A percentile compares a stretch with the other conserved stretches of the same genome.
Conservation (phyloP, 2,329 filamentous ascomycete genomes). For the Fusarium algeriense region DNA sequence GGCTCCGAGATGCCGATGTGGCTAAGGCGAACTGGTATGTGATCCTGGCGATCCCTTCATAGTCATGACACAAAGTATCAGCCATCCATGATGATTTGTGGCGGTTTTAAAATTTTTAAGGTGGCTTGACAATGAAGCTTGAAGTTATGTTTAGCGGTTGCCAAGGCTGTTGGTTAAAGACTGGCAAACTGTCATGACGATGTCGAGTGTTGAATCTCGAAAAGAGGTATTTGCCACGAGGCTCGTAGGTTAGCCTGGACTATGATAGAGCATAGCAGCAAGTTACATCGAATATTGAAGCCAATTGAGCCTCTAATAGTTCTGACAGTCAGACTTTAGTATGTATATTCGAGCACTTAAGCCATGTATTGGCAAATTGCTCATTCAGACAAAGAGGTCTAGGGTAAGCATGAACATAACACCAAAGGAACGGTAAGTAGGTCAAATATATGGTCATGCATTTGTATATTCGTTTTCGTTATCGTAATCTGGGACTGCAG, state of each 20-base stretch:
- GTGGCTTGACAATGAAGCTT: neutral
- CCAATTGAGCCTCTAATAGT: too few species aligned
- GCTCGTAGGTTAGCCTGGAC: too few species aligned
- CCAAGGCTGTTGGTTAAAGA: neutral
- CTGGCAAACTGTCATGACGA: neutral
- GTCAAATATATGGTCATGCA: constrained; percentile 11
- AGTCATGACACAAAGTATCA: constrained; percentile 4
- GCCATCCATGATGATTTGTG: constrained; percentile 1
- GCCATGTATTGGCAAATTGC: neutral
- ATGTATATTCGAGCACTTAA: neutral
- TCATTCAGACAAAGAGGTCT: neutral
- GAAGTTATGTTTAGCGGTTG: neutral
- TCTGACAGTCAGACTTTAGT: too few species aligned
- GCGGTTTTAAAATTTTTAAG: neutral
- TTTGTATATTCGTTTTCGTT: constrained; percentile 34
- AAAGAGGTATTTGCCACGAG: too few species aligned
- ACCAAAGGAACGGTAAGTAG: neutral
- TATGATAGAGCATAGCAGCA: too few species aligned
- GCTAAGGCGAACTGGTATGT: neutral
- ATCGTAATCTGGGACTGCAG: constrained; percentile 23
- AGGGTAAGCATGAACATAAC: neutral
- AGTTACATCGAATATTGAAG: too few species aligned
- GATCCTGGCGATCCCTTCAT: constrained; percentile 7
- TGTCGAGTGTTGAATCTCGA: neutral
- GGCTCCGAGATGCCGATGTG: constrained; percentile 28